phyloP scores from a whole-genome alignment of 805 yeast species.

The Metschnikowia chrysomelidarum region DNA sequence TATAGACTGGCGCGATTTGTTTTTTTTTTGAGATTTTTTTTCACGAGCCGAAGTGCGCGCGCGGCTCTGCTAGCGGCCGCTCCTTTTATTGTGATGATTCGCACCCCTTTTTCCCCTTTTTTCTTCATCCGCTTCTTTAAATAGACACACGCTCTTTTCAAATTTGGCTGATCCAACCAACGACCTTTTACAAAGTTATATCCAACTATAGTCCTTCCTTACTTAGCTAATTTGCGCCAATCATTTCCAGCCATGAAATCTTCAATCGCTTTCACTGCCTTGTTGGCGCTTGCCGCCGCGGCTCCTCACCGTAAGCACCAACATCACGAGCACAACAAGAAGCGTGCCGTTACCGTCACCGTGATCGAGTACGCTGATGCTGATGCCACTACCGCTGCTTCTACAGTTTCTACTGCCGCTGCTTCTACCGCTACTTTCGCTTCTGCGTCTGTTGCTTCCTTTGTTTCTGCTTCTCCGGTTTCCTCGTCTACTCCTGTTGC shows the following conservation, averaged over 20 bases:
- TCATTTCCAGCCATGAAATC: constrained; percentile 12
- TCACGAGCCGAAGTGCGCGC: neutral
- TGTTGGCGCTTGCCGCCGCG: constrained; percentile 18
- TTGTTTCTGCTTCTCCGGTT: constrained; percentile 5
- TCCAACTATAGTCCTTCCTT: constrained; percentile 32
- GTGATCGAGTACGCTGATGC: constrained; percentile 30
- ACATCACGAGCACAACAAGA: constrained; percentile 37
- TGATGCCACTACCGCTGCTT: constrained; percentile 1
- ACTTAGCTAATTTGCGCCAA: constrained; percentile 6
- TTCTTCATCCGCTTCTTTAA: constrained; percentile 5
- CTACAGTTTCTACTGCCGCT: neutral
- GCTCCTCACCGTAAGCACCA: constrained; percentile 22
- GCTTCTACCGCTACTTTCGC: neutral
- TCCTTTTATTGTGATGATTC: no score
- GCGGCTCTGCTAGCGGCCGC: constrained; percentile 6
- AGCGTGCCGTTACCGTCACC: constrained; percentile 39
- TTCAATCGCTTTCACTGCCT: constrained; percentile 15
- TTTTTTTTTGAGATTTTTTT: neutral
- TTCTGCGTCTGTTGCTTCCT: constrained; percentile 4
- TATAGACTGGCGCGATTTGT: constrained; percentile 1
- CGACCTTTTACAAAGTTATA: constrained; percentile 2
- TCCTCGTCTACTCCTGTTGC: constrained; percentile 6
- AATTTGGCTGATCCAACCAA: constrained; percentile 5
- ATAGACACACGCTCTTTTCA: constrained; percentile 10
- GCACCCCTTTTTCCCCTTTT: constrained; percentile 1